Evolutionary conservation across 495 filamentous ascomycete species (phyloP).

Genomic region (Lepraria neglecta): DNA sequence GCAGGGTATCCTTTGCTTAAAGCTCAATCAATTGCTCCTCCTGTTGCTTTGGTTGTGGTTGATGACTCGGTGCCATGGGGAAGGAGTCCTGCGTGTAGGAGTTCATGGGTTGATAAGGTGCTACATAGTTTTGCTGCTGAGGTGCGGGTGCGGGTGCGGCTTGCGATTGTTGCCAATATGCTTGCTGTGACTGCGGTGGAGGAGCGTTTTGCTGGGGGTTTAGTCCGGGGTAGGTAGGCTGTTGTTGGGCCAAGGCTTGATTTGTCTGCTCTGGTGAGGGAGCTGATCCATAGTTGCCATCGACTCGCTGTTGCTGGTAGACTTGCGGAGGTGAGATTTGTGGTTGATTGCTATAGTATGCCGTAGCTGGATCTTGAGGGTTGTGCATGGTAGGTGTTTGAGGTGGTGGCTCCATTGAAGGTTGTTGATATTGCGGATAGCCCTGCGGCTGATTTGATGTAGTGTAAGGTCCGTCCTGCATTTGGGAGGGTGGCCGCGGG

Average conservation of each 20-base stretch:
- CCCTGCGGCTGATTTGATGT: slow-evolving; percentile 12
- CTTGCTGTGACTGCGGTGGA: slow-evolving; percentile 31
- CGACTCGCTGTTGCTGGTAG: slow-evolving; percentile 22
- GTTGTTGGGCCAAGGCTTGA: slow-evolving; percentile 31
- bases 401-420: slow-evolving; percentile 18
- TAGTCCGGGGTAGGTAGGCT: slow-evolving; percentile 17
- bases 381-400: slow-evolving; percentile 20
- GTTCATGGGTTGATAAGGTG: slow-evolving; percentile 31
- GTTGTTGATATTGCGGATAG: slow-evolving; percentile 23
- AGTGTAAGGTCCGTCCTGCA: slow-evolving; percentile 18
- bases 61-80: slow-evolving; percentile 58
- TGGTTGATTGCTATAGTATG: slow-evolving; percentile 23
- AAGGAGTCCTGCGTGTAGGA: slow-evolving; percentile 61
- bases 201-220: slow-evolving; percentile 32
- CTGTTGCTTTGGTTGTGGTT: slow-evolving; percentile 50
- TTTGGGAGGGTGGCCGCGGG: slow-evolving; percentile 16
- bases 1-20: slow-evolving; percentile 22
- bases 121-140: slow-evolving; percentile 33
- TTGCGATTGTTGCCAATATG: slow-evolving; percentile 26
- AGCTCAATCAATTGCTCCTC: slow-evolving; percentile 91
- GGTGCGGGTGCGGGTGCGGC: neutral
- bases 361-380: slow-evolving; percentile 18
- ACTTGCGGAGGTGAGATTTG: slow-evolving; percentile 27
- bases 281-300: slow-evolving; percentile 13
- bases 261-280: slow-evolving; percentile 21